phyloP scores from a whole-genome alignment of 805 yeast genomes.

The Nakazawaea ambrosiae region DNA sequence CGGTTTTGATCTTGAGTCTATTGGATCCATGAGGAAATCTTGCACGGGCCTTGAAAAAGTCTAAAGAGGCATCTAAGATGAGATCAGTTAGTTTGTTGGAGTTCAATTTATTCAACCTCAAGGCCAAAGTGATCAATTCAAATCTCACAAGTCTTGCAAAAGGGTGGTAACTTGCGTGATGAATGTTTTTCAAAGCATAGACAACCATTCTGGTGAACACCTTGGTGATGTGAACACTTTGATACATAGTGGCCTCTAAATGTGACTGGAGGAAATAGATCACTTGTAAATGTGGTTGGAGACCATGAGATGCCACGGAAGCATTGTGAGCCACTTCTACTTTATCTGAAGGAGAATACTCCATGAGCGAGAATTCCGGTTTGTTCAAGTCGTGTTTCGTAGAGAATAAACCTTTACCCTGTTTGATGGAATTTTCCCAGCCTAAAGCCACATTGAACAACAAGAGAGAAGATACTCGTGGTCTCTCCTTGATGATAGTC shows the following conservation, averaged over 20 bases:
- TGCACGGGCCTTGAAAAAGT: slow-evolving; percentile 67
- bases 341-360: slow-evolving; percentile 79
- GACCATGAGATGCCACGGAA: slow-evolving; percentile 34
- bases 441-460: slow-evolving; percentile 60
- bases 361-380: slow-evolving; percentile 73
- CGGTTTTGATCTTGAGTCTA: slow-evolving; percentile 61
- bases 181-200: slow-evolving; percentile 44
- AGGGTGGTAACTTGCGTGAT: slow-evolving; percentile 73
- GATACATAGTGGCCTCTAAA: slow-evolving; percentile 72
- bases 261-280: slow-evolving; percentile 65
- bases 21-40: slow-evolving; percentile 85
- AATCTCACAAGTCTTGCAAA: slow-evolving; percentile 69
- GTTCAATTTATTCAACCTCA: slow-evolving; percentile 36
- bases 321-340: slow-evolving; percentile 47
- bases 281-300: slow-evolving; percentile 65
- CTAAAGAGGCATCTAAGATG: slow-evolving; percentile 59
- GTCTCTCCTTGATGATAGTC: slow-evolving; percentile 62
- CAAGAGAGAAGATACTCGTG: slow-evolving; percentile 49
- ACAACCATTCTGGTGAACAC: slow-evolving; percentile 57
- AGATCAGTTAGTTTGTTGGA: slow-evolving; percentile 40
- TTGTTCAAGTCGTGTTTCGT: slow-evolving; percentile 42
- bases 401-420: slow-evolving; percentile 59
- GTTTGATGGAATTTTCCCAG: slow-evolving; percentile 62
- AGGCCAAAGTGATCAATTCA: slow-evolving; percentile 62
- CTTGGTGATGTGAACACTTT: slow-evolving; percentile 62